Base-by-base conservation (phyloP, 352 stramenopile species). In the Globisporangium splendens region DNA sequence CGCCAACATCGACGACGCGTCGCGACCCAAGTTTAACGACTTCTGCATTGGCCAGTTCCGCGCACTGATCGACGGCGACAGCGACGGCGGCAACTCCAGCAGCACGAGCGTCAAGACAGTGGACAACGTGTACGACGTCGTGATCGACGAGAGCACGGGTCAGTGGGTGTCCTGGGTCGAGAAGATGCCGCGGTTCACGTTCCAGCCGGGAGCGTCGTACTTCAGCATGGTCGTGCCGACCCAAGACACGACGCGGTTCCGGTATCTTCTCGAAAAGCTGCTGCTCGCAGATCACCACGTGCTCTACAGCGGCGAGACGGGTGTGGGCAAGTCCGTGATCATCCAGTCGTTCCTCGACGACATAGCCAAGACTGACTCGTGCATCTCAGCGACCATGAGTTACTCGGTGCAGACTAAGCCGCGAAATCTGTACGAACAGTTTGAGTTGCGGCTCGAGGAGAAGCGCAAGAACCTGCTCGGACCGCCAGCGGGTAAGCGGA, bases 191-290 rank as follows among this genome's bases (percentile, higher is more conserved):
- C 68, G 72, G 8, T 98, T 98, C 46, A 81, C 73, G 3, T 98
- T 95, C 58, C 71, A 93, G 18, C 69, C 78, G 17, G 75, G 62
- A 0, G 72, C 86, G 14, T 95, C 91, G 7, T 98, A 98, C 71
- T 98, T 98, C 62, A 86, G 88, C 2, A 93, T 98, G 79, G 79
- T 98, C 15, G 95, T 98, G 1, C 95, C 95, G 0, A 98, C 95
- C 0, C 79, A 91, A 57, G 95, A 98, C 56, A 98, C 95, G 4
- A 97, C 89, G n/a, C 82, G 91, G 1, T 98, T 98, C 57, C 84
- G 86, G 41, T 98, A 95, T 62, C 52, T 98, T 8, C 82, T 98
- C 14, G 89, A 95, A 46, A 91, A 91, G 44, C 66, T 98, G 11
- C 70, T 95, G 68, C 75, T 93, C 14, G 70, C 83, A 21, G 79